Evolutionary conservation across 169 alveolate genomes (phyloP), one percentile per base, ranked within the genome.

Genomic region (Plasmodium knowlesi): DNA sequence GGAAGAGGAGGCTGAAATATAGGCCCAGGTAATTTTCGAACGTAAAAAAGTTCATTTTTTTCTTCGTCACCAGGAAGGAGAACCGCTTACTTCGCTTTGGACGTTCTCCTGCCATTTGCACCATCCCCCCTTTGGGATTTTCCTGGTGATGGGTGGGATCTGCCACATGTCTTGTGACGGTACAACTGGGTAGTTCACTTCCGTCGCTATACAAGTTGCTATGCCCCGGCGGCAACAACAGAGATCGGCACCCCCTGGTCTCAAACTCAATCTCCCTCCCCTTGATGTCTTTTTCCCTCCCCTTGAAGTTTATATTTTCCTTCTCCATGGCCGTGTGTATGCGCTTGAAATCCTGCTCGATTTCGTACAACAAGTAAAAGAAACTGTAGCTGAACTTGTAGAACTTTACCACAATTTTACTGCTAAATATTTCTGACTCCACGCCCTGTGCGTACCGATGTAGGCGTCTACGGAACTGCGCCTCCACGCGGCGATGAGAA

Each of bases 21-120:
- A 91, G 50, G 3, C 95, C 95, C 78, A 91, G 57, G 25, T 82
- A 91, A 30, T 90, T 91, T 91, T 91, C 95, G 39, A 91, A 91
- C n/a, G 92, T 41, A 81, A 91, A 82, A 8, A 91, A 70, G 28
- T 91, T 91, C 85, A 91, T 25, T 57, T 71, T 61, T 34, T 91
- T 91, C 34, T 50, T 91, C 28, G 81, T 82, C 14, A 81, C 72
- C 9, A 91, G 76, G 61, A 91, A 91, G 19, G 95, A 82, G 74
- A 72, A 46, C 28, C 70, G 22, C 70, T 46, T 39, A 30, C 72
- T 81, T 0, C 37, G 71, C 50, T 25, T n/a, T 34, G 37, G 32
- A 1, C 1, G 1, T 3, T 53, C 22, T 32, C 74, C 22, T 19
- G 19, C 53, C 0, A 14, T 0, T 9, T 41, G 53, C 14, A 2